Percentiles rank a stretch among this genome's conserved stretches.
phyloP scores from a whole-genome alignment of 129 eudicot genomes.

The Escallonia herrerae region DNA sequence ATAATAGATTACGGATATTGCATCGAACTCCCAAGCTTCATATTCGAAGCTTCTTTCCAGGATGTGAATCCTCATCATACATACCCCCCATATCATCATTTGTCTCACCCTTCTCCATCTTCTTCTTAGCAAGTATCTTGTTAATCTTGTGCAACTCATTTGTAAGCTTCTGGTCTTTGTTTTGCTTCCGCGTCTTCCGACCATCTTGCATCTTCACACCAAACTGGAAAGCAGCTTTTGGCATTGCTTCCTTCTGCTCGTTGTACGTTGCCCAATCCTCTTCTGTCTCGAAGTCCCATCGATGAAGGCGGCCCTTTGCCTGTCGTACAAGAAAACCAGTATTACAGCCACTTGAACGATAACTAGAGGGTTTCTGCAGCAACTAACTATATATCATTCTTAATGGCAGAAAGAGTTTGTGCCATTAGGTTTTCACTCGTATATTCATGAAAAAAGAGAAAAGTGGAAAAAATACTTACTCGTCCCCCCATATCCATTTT shows the following conservation, averaged over 20 bases:
- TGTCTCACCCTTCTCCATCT: conserved; percentile 59
- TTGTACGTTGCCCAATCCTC: conserved; percentile 99
- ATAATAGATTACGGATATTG: background rate
- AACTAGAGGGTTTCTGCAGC: no score
- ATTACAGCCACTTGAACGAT: no score
- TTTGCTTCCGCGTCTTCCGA: conserved; percentile 89
- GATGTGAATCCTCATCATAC: conserved; percentile 50
- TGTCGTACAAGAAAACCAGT: conserved; percentile 5
- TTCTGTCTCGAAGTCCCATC: conserved; percentile 97
- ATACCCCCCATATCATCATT: conserved; percentile 34
- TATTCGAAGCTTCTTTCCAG: conserved; percentile 74
- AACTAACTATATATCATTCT: no score
- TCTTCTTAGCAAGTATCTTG: conserved; percentile 69
- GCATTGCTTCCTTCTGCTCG: conserved; percentile 99
- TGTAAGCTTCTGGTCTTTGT: conserved; percentile 87
- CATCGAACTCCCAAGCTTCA: conserved; percentile 14
- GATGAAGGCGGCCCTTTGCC: conserved; percentile 97
- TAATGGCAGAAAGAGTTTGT: no score
- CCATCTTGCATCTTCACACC: conserved; percentile 99
- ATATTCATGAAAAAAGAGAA: no score
- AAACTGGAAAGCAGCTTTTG: conserved; percentile 97
- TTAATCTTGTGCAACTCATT: conserved; percentile 91
- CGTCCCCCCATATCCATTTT: conserved; percentile 99
- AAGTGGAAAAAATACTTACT: conserved; percentile 37
- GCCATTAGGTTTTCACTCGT: no score